phyloP scores from a whole-genome alignment of 2,329 filamentous ascomycete genomes.

The Coniochaeta prunicola region DNA sequence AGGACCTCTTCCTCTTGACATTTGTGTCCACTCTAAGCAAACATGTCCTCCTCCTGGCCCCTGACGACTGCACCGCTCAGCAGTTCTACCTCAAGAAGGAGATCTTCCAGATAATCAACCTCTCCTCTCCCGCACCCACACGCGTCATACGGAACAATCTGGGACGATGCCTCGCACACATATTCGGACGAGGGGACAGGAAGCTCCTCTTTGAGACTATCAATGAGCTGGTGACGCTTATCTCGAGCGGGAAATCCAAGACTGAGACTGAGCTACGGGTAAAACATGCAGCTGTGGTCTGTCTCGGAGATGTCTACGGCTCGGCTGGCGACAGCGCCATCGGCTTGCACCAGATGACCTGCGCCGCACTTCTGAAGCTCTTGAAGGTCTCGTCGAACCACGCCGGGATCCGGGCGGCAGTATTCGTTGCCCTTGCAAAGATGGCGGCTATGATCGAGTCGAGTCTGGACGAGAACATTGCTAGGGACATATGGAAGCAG shows the following conservation, averaged over 20 bases:
- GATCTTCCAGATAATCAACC: slow-evolving; percentile 84
- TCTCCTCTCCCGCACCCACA: slow-evolving; percentile 73
- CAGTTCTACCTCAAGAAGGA: slow-evolving; percentile 92
- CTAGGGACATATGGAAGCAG: slow-evolving; percentile 92
- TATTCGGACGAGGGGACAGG: slow-evolving; percentile 79
- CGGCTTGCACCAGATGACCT: slow-evolving; percentile 69
- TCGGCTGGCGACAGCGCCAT: slow-evolving; percentile 92
- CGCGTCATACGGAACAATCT: slow-evolving; percentile 86
- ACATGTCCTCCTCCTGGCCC: slow-evolving; percentile 66
- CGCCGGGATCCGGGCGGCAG: slow-evolving; percentile 72
- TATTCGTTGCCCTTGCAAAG: slow-evolving; percentile 70
- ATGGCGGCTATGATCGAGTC: slow-evolving; percentile 66
- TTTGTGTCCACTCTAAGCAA: slow-evolving; percentile 78
- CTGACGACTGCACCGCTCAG: slow-evolving; percentile 77
- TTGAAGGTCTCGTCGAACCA: slow-evolving; percentile 74
- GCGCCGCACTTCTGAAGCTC: slow-evolving; percentile 65
- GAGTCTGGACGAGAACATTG: slow-evolving; percentile 75
- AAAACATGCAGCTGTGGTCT: slow-evolving; percentile 83
- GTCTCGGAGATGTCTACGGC: slow-evolving; percentile 81
- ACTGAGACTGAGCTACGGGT: slow-evolving; percentile 68
- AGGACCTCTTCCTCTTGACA: slow-evolving; percentile 87
- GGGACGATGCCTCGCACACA: slow-evolving; percentile 73
- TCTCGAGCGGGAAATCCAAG: slow-evolving; percentile 67
- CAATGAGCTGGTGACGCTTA: slow-evolving; percentile 71
- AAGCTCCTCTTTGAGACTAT: slow-evolving; percentile 92